These are phyloP conservation scores for Hygrophila difformis DNA, from an alignment of 257 asterid genomes.

Conservation along the genomic window DNA sequence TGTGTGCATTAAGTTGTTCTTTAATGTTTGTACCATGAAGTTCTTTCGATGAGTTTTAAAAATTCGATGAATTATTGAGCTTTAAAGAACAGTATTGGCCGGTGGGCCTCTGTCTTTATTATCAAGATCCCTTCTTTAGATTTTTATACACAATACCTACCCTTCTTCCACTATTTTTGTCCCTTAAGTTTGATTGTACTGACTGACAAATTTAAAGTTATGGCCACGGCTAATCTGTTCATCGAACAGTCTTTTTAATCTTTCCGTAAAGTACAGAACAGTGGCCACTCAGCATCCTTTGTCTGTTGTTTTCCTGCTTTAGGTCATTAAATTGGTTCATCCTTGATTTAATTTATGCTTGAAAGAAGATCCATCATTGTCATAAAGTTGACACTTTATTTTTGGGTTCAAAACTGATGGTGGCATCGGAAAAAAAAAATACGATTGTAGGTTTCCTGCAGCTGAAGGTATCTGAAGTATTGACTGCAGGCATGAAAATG, in stretches of 20 bases:
- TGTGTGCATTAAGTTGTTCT: not conserved
- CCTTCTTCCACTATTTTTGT: slow-evolving; percentile 10
- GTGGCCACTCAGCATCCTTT: slow-evolving; percentile 7
- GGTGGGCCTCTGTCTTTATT: slow-evolving; percentile 22
- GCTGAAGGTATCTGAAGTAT: slow-evolving; percentile 50
- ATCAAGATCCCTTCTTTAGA: slow-evolving; percentile 15
- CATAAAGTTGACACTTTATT: not conserved
- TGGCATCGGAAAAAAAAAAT: too few species aligned
- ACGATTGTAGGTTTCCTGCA: slow-evolving; percentile 55
- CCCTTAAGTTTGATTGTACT: slow-evolving; percentile 11
- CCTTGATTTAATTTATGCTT: not conserved
- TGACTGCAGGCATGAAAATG: slow-evolving; percentile 27
- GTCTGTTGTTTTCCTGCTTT: too few species aligned
- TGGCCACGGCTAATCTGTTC: slow-evolving; percentile 15
- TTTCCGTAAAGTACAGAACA: slow-evolving; percentile 20
- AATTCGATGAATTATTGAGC: slow-evolving; percentile 4
- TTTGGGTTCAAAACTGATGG: not conserved
- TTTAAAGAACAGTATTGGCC: slow-evolving; percentile 17
- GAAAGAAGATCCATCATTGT: not conserved
- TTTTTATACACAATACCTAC: slow-evolving; percentile 17
- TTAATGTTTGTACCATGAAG: slow-evolving; percentile 6
- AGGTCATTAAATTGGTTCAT: too few species aligned
- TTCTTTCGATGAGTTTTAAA: slow-evolving; percentile 6
- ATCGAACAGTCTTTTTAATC: slow-evolving; percentile 16
- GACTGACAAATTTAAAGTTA: slow-evolving; percentile 8